phyloP scores from a whole-genome alignment of 2,329 filamentous ascomycete genomes.

The Drechslera avenae region DNA sequence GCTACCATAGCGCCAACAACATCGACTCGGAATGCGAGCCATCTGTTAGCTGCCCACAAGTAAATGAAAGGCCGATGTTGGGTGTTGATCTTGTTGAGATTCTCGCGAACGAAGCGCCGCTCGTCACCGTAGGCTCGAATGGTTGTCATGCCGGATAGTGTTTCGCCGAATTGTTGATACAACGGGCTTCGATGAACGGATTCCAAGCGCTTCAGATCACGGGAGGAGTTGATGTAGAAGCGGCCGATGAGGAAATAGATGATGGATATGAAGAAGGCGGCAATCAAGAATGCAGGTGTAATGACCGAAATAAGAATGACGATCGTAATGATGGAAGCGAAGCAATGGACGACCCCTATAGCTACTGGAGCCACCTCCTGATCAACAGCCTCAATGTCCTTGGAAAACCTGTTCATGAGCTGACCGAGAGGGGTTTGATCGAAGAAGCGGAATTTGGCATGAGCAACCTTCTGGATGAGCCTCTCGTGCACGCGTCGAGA shows the following conservation, averaged over 20 bases:
- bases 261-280: conserved; percentile 80
- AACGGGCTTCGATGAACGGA: conserved; percentile 92
- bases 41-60: conserved; percentile 94
- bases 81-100: conserved; percentile 83
- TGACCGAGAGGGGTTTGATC: conserved; percentile 94
- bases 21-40: conserved; percentile 92
- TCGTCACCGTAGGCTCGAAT: conserved; percentile 97
- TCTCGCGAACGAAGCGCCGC: conserved; percentile 89
- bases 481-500: conserved; percentile 82
- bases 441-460: conserved; percentile 97
- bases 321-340: conserved; percentile 78
- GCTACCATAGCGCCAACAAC: conserved; percentile 87
- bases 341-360: conserved; percentile 72
- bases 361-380: conserved; percentile 94
- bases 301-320: conserved; percentile 85
- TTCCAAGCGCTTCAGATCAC: conserved; percentile 92
- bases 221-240: conserved; percentile 90
- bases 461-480: conserved; percentile 77
- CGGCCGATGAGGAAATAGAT: conserved; percentile 82
- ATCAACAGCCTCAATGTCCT: conserved; percentile 92
- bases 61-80: conserved; percentile 95
- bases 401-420: conserved; percentile 98
- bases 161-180: conserved; percentile 98
- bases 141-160: conserved; percentile 89
- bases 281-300: conserved; percentile 88